These are phyloP conservation scores for Talaromyces marneffei DNA, from an alignment of 2,329 filamentous ascomycete genomes.

Conservation along the genomic window DNA sequence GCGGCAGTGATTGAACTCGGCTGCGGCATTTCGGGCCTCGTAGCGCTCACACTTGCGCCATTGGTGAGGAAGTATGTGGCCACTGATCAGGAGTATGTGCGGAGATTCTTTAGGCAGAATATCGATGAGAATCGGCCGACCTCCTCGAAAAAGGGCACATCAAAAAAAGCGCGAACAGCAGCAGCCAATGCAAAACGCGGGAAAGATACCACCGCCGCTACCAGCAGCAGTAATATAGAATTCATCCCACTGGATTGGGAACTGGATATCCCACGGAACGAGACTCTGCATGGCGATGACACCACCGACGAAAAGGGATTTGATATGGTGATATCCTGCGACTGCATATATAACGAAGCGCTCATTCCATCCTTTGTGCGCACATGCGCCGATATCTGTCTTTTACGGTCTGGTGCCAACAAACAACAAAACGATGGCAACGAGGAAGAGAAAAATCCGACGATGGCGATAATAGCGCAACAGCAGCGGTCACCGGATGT, in stretches of 20 bases:
- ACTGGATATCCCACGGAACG: constrained; percentile 31
- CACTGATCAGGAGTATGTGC: constrained; percentile 83
- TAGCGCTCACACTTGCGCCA: constrained; percentile 63
- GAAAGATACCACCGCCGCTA: neutral
- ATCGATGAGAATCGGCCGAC: constrained; percentile 45
- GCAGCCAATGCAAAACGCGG: neutral
- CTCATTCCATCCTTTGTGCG: constrained; percentile 76
- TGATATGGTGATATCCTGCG: constrained; percentile 74
- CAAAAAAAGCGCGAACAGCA: neutral
- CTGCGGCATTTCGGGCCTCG: constrained; percentile 76
- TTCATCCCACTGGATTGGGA: constrained; percentile 80
- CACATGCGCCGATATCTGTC: constrained; percentile 70
- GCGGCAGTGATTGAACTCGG: constrained; percentile 75
- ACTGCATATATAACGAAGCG: constrained; percentile 92
- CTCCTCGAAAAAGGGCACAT: neutral
- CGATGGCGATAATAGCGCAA: constrained; percentile 77
- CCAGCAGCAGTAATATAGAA: constrained; percentile 37
- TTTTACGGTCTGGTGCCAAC: constrained; percentile 40
- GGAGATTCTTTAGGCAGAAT: constrained; percentile 70
- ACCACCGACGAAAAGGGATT: constrained; percentile 44
- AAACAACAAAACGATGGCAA: neutral
- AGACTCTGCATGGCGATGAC: neutral
- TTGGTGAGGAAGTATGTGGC: constrained; percentile 63
- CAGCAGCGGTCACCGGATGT: constrained; percentile 81
- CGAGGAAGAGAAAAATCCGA: constrained; percentile 38